Conservation (phyloP, 108 stramenopile genomes). For the Asterionellopsis glacialis region DNA sequence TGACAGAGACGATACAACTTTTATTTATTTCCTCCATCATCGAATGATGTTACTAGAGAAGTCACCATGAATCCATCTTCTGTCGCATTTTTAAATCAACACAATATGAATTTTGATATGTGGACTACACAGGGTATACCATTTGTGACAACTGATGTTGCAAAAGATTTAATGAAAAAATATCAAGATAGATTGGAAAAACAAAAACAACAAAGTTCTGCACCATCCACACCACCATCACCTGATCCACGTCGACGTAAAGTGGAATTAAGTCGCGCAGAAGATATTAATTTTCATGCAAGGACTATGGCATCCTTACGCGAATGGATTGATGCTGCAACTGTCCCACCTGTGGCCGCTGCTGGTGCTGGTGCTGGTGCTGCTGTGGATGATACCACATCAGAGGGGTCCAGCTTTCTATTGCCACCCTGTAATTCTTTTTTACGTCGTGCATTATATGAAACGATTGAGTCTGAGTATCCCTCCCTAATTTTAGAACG, state of each 20-base stretch:
- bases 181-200: conserved; percentile 24
- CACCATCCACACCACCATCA: not conserved
- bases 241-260: conserved; percentile 7
- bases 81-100: conserved; percentile 53
- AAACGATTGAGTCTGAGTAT: conserved; percentile 72
- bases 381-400: not conserved
- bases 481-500: conserved; percentile 61
- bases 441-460: conserved; percentile 72
- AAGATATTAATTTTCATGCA: conserved; percentile 58
- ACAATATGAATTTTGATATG: conserved; percentile 66
- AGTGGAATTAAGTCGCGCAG: conserved; percentile 20
- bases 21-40: conserved; percentile 58
- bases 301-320: conserved; percentile 67
- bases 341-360: conserved; percentile 6
- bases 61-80: conserved; percentile 61
- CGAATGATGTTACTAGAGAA: conserved; percentile 28
- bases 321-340: conserved; percentile 78
- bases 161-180: conserved; percentile 27
- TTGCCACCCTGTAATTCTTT: conserved; percentile 76
- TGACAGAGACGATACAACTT: conserved; percentile 60
- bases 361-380: conserved; percentile 6
- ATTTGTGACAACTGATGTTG: conserved; percentile 34
- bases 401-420: conserved; percentile 49
- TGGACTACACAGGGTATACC: conserved; percentile 63
- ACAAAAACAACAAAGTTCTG: conserved; percentile 5